Evolutionary conservation across 257 asterid genomes (phyloP).

Genomic region (Catharanthus roseus): DNA sequence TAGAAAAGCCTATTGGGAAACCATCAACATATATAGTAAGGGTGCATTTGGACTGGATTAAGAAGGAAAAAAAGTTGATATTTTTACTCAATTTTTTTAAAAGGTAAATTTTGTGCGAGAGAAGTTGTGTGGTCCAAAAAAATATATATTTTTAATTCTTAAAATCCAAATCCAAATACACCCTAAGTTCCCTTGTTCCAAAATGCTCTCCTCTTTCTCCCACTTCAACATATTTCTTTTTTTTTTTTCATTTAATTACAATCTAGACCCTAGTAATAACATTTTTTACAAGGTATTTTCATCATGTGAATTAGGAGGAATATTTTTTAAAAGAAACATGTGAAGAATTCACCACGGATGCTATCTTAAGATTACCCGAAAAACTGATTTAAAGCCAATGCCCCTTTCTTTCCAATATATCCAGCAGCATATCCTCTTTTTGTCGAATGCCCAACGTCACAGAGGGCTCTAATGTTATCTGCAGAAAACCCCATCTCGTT

Average conservation of each 20-base stretch:
- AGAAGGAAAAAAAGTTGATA: no score
- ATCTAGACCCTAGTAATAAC: not conserved
- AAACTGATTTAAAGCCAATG: conserved; percentile 98
- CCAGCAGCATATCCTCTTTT: conserved; percentile 63
- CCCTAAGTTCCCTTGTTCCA: not conserved
- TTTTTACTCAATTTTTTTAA: no score
- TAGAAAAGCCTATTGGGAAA: not conserved
- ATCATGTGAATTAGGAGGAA: not conserved
- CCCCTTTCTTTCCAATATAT: conserved; percentile 98
- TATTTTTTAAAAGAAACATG: not conserved
- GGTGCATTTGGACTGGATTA: no score
- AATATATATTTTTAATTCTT: no score
- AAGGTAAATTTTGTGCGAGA: no score
- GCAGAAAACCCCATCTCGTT: conserved; percentile 85
- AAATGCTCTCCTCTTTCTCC: not conserved
- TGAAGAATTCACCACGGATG: not conserved
- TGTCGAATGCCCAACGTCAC: conserved; percentile 96
- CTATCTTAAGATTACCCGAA: conserved; percentile 60
- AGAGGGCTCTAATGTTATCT: conserved; percentile 81
- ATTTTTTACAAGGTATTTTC: not conserved
- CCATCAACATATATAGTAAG: not conserved
- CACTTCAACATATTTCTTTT: not conserved
- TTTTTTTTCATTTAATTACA: not conserved
- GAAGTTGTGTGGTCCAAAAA: no score
- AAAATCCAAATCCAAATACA: no score